A percentile compares a stretch with the other conserved stretches of the same genome.
Evolutionary conservation across 306 rosid genomes (phyloP).

Genomic region (Vigna hirtella): DNA sequence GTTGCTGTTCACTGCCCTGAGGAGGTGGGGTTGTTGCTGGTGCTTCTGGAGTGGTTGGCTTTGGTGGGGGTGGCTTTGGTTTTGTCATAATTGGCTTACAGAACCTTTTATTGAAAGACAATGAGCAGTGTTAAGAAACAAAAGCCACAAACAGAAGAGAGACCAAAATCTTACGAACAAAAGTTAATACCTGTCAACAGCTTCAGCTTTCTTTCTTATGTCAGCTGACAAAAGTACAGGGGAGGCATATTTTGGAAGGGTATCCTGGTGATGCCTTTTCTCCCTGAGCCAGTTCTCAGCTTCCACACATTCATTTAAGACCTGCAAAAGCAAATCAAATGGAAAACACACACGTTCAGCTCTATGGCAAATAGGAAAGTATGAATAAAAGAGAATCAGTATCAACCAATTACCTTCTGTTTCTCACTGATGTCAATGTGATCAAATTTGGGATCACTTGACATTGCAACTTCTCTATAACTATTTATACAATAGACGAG

Average conservation of each 20-base stretch:
- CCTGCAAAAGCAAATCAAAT: constrained; percentile 50
- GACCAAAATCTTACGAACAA: neutral
- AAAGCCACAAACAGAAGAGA: neutral
- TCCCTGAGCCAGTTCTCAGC: constrained; percentile 94
- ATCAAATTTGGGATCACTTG: constrained; percentile 77
- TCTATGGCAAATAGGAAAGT: neutral
- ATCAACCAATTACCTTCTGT: constrained; percentile 61
- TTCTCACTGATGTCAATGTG: constrained; percentile 84
- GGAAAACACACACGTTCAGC: neutral
- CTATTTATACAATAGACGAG: constrained; percentile 63
- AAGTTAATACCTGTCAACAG: constrained; percentile 72
- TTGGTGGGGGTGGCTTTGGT: constrained; percentile 76
- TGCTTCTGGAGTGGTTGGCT: constrained; percentile 72
- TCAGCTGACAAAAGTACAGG: constrained; percentile 83
- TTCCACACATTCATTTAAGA: constrained; percentile 73
- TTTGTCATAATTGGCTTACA: constrained; percentile 85
- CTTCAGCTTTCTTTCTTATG: constrained; percentile 78
- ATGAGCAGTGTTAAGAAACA: neutral
- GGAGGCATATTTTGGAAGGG: constrained; percentile 73
- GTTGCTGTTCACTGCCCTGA: constrained; percentile 56
- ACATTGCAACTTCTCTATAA: constrained; percentile 79
- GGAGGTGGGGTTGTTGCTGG: constrained; percentile 60
- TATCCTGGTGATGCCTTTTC: constrained; percentile 75
- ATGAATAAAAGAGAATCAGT: neutral
- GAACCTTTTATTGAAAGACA: constrained; percentile 54